Evolutionary conservation across 352 stramenopile species (phyloP), one percentile per base, ranked within the genome.

Genomic region (Thalassiosira hispida): DNA sequence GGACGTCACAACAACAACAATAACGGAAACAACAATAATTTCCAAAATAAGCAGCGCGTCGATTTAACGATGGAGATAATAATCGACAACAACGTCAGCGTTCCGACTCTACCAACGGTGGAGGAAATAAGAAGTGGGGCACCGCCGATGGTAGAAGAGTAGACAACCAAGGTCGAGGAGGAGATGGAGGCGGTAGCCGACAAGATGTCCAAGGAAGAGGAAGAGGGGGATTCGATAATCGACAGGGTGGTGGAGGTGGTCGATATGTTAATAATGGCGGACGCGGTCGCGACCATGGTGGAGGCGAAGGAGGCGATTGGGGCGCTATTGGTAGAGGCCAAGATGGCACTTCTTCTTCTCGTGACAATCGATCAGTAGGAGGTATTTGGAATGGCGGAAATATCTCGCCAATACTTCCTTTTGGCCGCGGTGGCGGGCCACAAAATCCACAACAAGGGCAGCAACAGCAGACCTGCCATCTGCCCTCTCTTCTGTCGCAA

Each of bases 31-130:
- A 47, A 47, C 16, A 47, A 47, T n/a, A 44, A 44, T n/a, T 64
- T 42, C 20, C 55, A 64, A 64, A 64, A 64, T 23, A 23, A 31
- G 52, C 31, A 3, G 3, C 31, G n/a, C n/a, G 16, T 47, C 40
- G 16, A 18, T 47, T 18, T 47, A 20, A 47, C 8, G 22, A 64
- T 25, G n/a, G 22, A 29, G 33, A 29, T 7, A 8, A 67, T 51
- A 67, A 67, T 67, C 46, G 20, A 29, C 46, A 11, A 23, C 16
- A 53, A 53, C n/a, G n/a, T 3, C 8, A 27, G 18, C 16, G 8
- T 27, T 23, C 16, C 18, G 46, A 27, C 5, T 23, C 16, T n/a
- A 49, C 35, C 35, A 42, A 42, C 35, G 35, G 35, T 20, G 42
- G n/a, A 27, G 53, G 53, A 27, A 46, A 62, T 35, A 60, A 60